Base-by-base conservation (phyloP, 2,329 filamentous ascomycete species). In the Juglanconis juglandina region DNA sequence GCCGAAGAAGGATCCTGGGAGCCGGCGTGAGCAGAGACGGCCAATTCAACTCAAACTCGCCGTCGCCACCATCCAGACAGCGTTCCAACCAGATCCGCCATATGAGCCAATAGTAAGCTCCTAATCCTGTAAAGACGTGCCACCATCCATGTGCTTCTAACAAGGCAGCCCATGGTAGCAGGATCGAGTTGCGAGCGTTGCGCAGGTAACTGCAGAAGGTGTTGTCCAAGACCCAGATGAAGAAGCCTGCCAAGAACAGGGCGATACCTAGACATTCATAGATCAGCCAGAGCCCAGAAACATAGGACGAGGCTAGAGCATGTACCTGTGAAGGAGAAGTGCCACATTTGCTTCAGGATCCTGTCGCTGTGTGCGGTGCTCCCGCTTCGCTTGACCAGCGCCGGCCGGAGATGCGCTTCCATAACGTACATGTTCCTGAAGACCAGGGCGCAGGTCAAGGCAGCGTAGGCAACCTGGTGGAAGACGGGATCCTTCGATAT, bases 81-180 rank as follows among this genome's bases (percentile, higher is more conserved):
- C 89, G 87, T 46, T 90, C 84, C 17, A 95, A 80, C 88, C 90
- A 94, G 33, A 93, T 86, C 3, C 90, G 88, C 91, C 91, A 96
- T 13, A 86, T 79, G 66, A 96, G 91, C 71, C 94, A 92, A 70
- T 88, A 89, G 73, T 96, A 96, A 14, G 91, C 91, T 71, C 91
- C 91, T 41, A 88, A 78, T 11, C 91, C 91, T 0, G 91, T 95
- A 81, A 94, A 87, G 42, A 94, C 69, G 75, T 94, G 91, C 89
- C 88, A 83, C 80, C 80, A 83, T 1, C 76, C 80, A 61, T 82
- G 80, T 0, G 79, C 79, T 62, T 82, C 80, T 0, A 95, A 80
- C 6, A 95, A 63, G 13, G 93, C 79, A 1, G 90, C 89, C 90
- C 91, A 95, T 0, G 91, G 92, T 65, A 96, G 78, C 11, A 89